Base-by-base conservation (phyloP, 2,329 filamentous ascomycete species). In the Fusarium chlamydosporum region DNA sequence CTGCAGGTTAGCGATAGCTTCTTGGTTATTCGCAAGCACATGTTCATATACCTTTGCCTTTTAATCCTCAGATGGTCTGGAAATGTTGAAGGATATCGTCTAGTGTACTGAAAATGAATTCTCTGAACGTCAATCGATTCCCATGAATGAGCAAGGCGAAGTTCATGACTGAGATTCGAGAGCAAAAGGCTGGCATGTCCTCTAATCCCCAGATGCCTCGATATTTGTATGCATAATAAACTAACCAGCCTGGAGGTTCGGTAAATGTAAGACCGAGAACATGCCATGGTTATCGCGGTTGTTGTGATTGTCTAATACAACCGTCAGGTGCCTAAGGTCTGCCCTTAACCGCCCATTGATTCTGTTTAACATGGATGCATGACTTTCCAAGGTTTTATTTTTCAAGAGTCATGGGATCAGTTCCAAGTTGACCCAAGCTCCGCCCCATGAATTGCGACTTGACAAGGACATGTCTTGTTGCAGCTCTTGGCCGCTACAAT, bases 391-490 rank as follows among this genome's bases (percentile, higher is more conserved):
- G 69, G 61, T 59, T 68, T 69, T 57, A 4, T 56, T 68, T 72
- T 71, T 73, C 62, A 41, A 38, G 47, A 65, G 67, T 72, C 70
- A 72, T 72, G 67, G 67, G 70, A 69, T 60, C 61, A 64, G 59
- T 54, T 52, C 56, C 55, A 56, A 50, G 43, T 48, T 73, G 67
- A 65, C 60, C 69, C 61, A 67, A 72, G 68, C 68, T 72, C 65
- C 58, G 56, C 71, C 50, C 35, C 48, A 64, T 56, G 46, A 35
- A 54, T 54, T 66, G 35, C 56, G 42, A 64, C 50, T 52, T 46
- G 43, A 56, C 70, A 68, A 61, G 57, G 56, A 59, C 47, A 51
- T 48, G 34, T 33, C 42, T 61, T 51, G 45, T 60, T 61, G n/a
- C 37, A 51, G 31, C 47, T 38, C 42, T 66, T 69, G 55, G 42